A percentile compares a stretch with the other conserved stretches of the same genome.
Conservation (phyloP, 805 yeast species). For the Starmerella powellii region DNA sequence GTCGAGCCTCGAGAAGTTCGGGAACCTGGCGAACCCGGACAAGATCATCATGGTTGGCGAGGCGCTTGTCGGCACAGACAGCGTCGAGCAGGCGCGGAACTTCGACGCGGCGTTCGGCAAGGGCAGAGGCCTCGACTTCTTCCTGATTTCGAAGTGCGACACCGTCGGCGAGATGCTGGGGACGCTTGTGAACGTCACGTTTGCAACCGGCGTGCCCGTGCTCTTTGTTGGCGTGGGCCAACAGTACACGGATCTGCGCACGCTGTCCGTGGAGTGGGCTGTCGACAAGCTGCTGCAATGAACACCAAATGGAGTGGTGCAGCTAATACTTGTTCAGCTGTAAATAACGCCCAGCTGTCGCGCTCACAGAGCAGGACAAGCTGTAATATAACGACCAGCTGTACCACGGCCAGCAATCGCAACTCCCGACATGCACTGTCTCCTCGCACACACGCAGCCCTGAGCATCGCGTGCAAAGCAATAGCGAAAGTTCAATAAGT, state of each 20-base stretch:
- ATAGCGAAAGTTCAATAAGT: no score
- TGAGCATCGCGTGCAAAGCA: no score
- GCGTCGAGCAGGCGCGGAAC: constrained; percentile 87
- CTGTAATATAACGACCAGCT: no score
- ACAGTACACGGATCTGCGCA: constrained; percentile 85
- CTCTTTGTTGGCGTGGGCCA: constrained; percentile 95
- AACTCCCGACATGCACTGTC: no score
- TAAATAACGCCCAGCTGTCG: no score
- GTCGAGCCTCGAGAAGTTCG: constrained; percentile 93
- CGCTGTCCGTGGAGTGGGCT: constrained; percentile 84
- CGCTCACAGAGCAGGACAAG: no score
- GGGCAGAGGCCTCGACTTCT: constrained; percentile 68
- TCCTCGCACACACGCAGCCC: no score
- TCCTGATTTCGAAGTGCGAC: constrained; percentile 87
- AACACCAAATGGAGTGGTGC: not conserved
- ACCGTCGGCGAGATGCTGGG: constrained; percentile 96
- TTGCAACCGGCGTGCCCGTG: constrained; percentile 90
- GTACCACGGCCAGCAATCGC: no score
- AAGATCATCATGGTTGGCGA: constrained; percentile 98
- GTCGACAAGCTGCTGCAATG: constrained; percentile 56
- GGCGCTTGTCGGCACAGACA: constrained; percentile 93
- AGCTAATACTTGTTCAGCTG: no score
- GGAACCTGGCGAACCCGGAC: constrained; percentile 89
- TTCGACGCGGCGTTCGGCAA: constrained; percentile 90
- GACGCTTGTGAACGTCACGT: constrained; percentile 93